Conservation (phyloP, 2,329 filamentous ascomycete genomes). For the Cercospora janseana region DNA sequence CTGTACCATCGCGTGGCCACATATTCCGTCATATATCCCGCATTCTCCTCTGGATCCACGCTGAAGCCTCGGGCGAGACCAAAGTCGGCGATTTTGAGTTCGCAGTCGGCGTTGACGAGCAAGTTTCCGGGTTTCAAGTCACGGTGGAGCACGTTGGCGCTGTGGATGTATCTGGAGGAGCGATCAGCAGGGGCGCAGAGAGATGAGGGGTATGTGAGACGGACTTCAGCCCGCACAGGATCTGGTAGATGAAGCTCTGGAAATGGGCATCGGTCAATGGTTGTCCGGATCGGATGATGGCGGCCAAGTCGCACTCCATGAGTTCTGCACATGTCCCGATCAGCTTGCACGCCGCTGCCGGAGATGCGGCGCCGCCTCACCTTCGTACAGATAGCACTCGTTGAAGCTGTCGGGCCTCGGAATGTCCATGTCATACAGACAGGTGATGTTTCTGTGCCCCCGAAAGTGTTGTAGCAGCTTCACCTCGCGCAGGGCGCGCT, state of each 20-base stretch:
- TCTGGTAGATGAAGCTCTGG: conserved; percentile 99
- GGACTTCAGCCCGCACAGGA: conserved; percentile 80
- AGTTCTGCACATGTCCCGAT: too few relatives aligned
- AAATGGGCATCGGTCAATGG: conserved; percentile 97
- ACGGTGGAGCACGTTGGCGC: conserved; percentile 93
- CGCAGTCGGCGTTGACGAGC: conserved; percentile 97
- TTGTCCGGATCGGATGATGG: conserved; percentile 96
- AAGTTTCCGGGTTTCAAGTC: conserved; percentile 97
- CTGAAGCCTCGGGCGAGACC: conserved; percentile 95
- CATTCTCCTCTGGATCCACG: conserved; percentile 95
- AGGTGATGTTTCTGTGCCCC: conserved; percentile 71
- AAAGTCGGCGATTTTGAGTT: conserved; percentile 99
- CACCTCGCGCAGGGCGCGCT: conserved; percentile 95
- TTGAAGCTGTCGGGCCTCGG: conserved; percentile 97
- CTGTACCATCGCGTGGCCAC: conserved; percentile 98
- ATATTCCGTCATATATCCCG: conserved; percentile 99
- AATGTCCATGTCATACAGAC: conserved; percentile 99
- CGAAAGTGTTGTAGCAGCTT: conserved; percentile 98
- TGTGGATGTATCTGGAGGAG: conserved; percentile 74
- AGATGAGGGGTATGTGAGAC: conserved; percentile 76
- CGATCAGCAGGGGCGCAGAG: not conserved
- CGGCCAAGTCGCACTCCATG: conserved; percentile 98
- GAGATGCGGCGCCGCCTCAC: conserved; percentile 49
- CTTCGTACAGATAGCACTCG: conserved; percentile 97
- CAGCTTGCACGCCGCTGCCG: too few relatives aligned